Conservation (phyloP, 192 early-diverging fungal species). For the Coemansia interrupta region DNA sequence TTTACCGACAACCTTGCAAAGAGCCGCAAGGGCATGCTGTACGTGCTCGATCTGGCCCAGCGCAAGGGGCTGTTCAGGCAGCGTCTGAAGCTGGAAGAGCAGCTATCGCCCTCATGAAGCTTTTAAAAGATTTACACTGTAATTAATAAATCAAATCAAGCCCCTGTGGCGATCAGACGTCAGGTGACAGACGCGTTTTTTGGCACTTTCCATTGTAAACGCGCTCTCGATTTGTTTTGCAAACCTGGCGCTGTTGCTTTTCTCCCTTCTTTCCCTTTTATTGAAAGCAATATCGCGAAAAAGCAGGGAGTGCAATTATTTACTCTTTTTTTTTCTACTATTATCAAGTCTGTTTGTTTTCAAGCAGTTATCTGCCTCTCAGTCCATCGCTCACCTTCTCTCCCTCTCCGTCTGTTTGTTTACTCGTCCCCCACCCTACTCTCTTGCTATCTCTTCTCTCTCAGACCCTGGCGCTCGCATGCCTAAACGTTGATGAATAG, state of each 20-base stretch:
- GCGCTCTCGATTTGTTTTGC: neutral
- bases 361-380: too few relatives aligned
- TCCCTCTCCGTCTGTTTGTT: too few relatives aligned
- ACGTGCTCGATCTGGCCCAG: conserved; percentile 51
- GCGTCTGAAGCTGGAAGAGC: conserved; percentile 24
- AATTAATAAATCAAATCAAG: too few relatives aligned
- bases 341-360: too few relatives aligned
- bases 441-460: neutral
- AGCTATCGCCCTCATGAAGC: neutral
- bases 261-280: neutral
- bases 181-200: too few relatives aligned
- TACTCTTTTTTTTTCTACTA: too few relatives aligned
- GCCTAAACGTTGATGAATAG: conserved; percentile 33
- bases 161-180: neutral
- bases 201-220: neutral
- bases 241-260: neutral
- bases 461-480: conserved; percentile 3
- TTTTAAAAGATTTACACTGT: too few relatives aligned
- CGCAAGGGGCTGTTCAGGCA: conserved; percentile 46
- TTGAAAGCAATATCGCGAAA: neutral
- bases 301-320: too few relatives aligned
- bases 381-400: too few relatives aligned
- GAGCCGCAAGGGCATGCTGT: conserved; percentile 54
- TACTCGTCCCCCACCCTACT: too few relatives aligned
- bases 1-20: conserved; percentile 69